A percentile compares a stretch with the other conserved stretches of the same genome.
Conservation (phyloP, 2,329 filamentous ascomycete species). For the Ophiostoma australiae region DNA sequence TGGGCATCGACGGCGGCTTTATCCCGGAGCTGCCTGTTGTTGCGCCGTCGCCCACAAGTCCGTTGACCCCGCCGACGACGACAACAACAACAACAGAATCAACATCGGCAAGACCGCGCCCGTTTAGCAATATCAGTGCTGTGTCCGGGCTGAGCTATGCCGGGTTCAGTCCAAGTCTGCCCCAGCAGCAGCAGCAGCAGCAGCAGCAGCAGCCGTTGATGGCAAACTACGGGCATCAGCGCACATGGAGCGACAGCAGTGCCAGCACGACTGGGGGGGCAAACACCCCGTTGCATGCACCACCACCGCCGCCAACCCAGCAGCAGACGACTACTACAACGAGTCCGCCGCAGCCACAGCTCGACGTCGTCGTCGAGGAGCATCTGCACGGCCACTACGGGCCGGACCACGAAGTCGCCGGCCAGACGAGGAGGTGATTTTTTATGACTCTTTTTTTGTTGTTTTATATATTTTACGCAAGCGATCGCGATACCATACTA, state of each 20-base stretch:
- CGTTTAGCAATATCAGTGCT: slow-evolving; percentile 4
- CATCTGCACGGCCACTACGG: slow-evolving; percentile 46
- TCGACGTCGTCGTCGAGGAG: slow-evolving; percentile 43
- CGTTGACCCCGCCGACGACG: too few relatives aligned
- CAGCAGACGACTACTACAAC: slow-evolving; percentile 1
- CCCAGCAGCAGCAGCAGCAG: slow-evolving; percentile 25
- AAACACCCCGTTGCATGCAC: neutral
- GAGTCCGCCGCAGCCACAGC: slow-evolving; percentile 12
- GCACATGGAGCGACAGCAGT: slow-evolving; percentile 31
- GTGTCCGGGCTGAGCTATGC: neutral
- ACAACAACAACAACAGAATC: neutral
- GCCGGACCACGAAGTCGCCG: slow-evolving; percentile 37
- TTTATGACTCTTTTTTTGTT: neutral
- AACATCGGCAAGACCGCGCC: neutral
- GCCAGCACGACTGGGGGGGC: slow-evolving; percentile 8
- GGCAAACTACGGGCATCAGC: neutral
- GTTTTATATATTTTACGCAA: neutral
- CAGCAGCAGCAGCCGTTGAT: slow-evolving; percentile 30
- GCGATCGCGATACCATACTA: neutral
- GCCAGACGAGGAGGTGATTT: slow-evolving; percentile 38
- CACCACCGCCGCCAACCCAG: slow-evolving; percentile 6
- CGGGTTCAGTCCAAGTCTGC: neutral
- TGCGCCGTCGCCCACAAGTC: neutral
- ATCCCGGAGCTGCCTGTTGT: slow-evolving; percentile 36
- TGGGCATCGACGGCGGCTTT: slow-evolving; percentile 35